phyloP scores from a whole-genome alignment of 73 alveolate species.

The Paramecium tetraurelia region DNA sequence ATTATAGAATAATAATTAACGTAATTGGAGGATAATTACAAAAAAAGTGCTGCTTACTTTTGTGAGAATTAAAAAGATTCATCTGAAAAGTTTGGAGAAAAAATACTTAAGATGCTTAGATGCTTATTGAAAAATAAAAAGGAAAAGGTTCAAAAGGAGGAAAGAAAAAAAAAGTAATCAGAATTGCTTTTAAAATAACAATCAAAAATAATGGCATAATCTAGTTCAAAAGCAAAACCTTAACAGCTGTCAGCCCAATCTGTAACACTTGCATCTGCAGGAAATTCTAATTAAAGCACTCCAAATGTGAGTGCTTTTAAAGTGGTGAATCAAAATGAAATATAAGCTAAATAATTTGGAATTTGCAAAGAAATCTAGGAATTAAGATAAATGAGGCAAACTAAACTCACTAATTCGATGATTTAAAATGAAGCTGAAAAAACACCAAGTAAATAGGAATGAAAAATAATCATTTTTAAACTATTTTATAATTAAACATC shows the following conservation, averaged over 20 bases:
- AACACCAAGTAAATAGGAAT: background rate
- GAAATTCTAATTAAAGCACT: background rate
- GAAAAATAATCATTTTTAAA: background rate
- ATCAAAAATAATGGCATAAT: background rate
- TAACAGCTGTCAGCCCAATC: background rate
- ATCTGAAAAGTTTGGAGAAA: conserved; percentile 35
- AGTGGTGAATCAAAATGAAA: background rate
- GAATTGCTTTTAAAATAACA: background rate
- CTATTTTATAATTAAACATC: background rate
- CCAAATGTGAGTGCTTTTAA: background rate
- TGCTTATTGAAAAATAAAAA: background rate
- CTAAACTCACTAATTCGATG: background rate
- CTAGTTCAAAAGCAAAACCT: background rate
- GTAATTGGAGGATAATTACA: background rate
- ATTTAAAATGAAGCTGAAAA: background rate
- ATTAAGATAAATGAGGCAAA: background rate
- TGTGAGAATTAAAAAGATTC: conserved; percentile 39
- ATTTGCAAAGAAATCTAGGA: background rate
- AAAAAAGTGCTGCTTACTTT: background rate
- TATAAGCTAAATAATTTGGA: background rate
- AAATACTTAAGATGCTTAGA: background rate
- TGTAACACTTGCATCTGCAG: background rate
- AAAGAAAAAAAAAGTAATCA: background rate
- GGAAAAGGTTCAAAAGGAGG: background rate
- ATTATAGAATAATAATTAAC: background rate